Conservation (phyloP, 2,329 filamentous ascomycete species). For the Exophiala oligosperma region DNA sequence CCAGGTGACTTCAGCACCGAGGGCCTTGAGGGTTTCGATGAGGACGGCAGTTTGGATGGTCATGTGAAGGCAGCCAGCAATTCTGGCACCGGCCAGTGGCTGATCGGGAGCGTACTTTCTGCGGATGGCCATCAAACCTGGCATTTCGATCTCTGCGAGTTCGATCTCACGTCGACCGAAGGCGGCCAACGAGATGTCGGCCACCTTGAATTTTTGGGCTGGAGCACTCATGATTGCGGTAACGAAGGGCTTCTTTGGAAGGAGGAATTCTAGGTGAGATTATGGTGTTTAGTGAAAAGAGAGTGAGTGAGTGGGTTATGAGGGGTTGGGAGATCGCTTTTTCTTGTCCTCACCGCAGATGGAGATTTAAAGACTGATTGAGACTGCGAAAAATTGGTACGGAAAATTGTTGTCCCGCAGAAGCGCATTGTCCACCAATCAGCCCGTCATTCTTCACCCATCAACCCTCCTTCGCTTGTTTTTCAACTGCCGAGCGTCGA, state of each 20-base stretch:
- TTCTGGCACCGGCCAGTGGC: slow-evolving; percentile 90
- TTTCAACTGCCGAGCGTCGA: neutral
- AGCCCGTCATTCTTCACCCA: neutral
- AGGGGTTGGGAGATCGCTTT: slow-evolving; percentile 7
- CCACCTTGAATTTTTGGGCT: slow-evolving; percentile 95
- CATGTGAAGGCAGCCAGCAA: slow-evolving; percentile 98
- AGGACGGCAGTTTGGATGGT: slow-evolving; percentile 99
- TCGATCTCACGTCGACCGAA: slow-evolving; percentile 99
- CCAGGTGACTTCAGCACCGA: slow-evolving; percentile 99
- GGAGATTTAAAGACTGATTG: neutral
- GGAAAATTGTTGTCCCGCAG: neutral
- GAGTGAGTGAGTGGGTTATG: neutral
- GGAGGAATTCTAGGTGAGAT: neutral
- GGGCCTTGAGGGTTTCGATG: slow-evolving; percentile 92
- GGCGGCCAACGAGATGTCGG: slow-evolving; percentile 94
- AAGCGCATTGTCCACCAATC: neutral
- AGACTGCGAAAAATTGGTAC: slow-evolving; percentile 6
- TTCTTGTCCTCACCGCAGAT: neutral
- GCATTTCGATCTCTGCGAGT: slow-evolving; percentile 95
- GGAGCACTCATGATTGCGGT: slow-evolving; percentile 63
- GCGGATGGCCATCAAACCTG: slow-evolving; percentile 94
- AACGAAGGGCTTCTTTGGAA: neutral
- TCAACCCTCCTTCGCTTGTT: neutral
- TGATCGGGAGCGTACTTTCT: slow-evolving; percentile 88
- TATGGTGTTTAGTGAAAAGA: neutral